phyloP scores from a whole-genome alignment of 192 early-diverging fungal genomes.

The Podila epigama region DNA sequence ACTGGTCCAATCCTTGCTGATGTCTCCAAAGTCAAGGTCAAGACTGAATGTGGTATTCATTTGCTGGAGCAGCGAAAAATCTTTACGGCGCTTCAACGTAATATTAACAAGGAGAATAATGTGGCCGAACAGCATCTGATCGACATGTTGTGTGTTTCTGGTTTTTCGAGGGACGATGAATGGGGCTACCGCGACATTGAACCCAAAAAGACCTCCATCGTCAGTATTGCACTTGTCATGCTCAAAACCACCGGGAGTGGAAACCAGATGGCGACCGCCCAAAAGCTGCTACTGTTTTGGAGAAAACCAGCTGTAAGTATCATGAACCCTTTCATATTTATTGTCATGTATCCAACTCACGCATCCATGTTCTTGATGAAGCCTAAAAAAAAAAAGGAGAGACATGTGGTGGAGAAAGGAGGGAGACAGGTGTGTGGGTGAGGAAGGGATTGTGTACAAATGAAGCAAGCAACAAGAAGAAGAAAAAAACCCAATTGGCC shows the following conservation, averaged over 20 bases:
- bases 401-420: neutral
- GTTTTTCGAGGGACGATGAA: constrained; percentile 71
- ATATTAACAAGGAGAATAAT: constrained; percentile 72
- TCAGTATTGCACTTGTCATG: constrained; percentile 73
- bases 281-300: constrained; percentile 80
- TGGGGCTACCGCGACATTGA: constrained; percentile 81
- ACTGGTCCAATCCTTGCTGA: constrained; percentile 25
- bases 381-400: neutral
- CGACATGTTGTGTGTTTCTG: constrained; percentile 82
- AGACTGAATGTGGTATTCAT: constrained; percentile 67
- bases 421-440: no score
- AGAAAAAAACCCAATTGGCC: no score
- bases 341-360: neutral
- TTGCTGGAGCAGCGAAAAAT: constrained; percentile 73
- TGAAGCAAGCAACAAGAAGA: no score
- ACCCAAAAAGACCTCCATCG: constrained; percentile 70
- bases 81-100: constrained; percentile 78
- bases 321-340: neutral
- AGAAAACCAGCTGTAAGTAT: constrained; percentile 82
- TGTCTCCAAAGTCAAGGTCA: constrained; percentile 49
- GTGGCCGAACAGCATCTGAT: constrained; percentile 81
- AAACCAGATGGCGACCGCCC: constrained; percentile 74
- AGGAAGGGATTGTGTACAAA: no score
- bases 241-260: constrained; percentile 73
- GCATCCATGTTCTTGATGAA: no score